Evolutionary conservation across 1,139 yeast genomes (phyloP), one percentile per base, ranked within the genome.

Genomic region (Hansenula anomala): DNA sequence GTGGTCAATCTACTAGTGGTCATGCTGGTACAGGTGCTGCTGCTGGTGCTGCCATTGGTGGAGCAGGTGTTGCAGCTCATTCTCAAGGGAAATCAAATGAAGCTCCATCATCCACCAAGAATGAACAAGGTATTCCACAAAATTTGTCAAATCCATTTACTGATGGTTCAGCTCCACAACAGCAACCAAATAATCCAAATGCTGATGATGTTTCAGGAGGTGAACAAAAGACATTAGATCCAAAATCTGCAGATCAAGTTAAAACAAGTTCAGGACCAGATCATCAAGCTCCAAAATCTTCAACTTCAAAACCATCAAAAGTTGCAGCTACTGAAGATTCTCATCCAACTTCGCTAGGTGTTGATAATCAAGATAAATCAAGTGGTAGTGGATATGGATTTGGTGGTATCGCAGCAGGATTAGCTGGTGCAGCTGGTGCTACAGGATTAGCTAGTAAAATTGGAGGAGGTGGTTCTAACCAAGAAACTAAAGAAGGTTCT

Each of bases 321-420:
- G 20, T 13, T 27, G 19, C 26, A 3, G 30, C 26, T 15, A 41
- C 39, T 32, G 34, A 32, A 13, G 34, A 32, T 13, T 32, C 34
- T 2, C 34, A 32, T 11, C 34, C 34, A 24, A 24, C 28, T 15
- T n/a, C 24, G 12, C 43, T 41, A 14, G 42, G 37, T 30, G 45
- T 41, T 28, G 37, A 30, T 26, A 35, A 42, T 26, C 31, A 41
- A n/a, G 34, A 32, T 14, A 41, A 38, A 19, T 39, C 36, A 24
- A 40, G 46, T 28, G 35, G 35, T 20, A 6, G 9, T 29, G 43
- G 41, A 16, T 33, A 40, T 20, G 36, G 39, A 14, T 31, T 36
- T 16, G 47, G 44, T 30, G 45, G 43, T 18, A 34, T 34, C 28
- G 43, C 36, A 17, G 38, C 43, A 20, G 46, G 32, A 34, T 14